Percentiles rank a stretch among this genome's conserved stretches.
Evolutionary conservation across 768 basidiomycete species (phyloP).

Genomic region (Suillus lakei): DNA sequence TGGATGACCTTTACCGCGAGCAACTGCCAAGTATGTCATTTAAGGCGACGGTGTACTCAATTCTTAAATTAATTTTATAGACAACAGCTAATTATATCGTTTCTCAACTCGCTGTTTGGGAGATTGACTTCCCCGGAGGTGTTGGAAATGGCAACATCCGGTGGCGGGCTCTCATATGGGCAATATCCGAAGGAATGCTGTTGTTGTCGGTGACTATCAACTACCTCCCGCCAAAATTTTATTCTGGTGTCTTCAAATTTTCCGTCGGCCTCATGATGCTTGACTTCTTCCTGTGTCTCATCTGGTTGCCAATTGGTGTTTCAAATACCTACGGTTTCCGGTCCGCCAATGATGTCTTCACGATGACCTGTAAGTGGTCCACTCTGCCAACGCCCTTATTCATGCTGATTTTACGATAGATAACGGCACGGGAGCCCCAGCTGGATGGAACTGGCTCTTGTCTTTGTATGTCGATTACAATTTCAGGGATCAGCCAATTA

Average conservation of each 20-base stretch:
- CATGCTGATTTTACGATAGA: slow-evolving; percentile 46
- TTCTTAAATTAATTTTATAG: slow-evolving; percentile 40
- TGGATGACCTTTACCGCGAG: slow-evolving; percentile 95
- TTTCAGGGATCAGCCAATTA: neutral
- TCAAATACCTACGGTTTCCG: slow-evolving; percentile 90
- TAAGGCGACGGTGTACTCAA: neutral
- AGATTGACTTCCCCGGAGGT: slow-evolving; percentile 84
- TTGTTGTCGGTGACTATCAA: slow-evolving; percentile 80
- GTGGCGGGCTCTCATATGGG: slow-evolving; percentile 89
- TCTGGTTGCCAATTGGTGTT: slow-evolving; percentile 94
- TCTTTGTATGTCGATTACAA: slow-evolving; percentile 63
- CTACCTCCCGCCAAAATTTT: slow-evolving; percentile 77
- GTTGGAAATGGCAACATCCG: slow-evolving; percentile 70
- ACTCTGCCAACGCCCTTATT: slow-evolving; percentile 25
- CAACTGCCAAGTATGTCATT: slow-evolving; percentile 73
- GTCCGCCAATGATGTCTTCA: slow-evolving; percentile 82
- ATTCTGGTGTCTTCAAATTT: slow-evolving; percentile 79
- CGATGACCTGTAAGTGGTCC: slow-evolving; percentile 70
- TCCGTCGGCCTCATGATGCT: slow-evolving; percentile 77
- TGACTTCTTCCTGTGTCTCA: slow-evolving; percentile 86
- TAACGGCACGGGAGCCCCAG: slow-evolving; percentile 86
- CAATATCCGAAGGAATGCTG: slow-evolving; percentile 73
- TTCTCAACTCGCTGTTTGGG: slow-evolving; percentile 82
- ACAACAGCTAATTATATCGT: slow-evolving; percentile 90
- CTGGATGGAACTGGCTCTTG: slow-evolving; percentile 91